Base-by-base conservation (phyloP, 78 protist species). In the Protostelium mycophagum region DNA sequence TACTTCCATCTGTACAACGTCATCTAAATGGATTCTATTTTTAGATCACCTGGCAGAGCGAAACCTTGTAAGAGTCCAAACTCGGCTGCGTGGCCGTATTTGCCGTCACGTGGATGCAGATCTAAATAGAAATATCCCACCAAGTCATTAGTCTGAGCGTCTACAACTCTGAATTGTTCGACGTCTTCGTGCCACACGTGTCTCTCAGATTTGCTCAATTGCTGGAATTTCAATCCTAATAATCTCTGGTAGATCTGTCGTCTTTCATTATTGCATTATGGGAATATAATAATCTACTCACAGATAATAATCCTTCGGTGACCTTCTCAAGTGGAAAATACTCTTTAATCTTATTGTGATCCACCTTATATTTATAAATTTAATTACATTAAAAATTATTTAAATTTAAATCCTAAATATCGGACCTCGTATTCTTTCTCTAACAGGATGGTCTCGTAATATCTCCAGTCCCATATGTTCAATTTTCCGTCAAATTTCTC, bases 81-180 rank as follows among this genome's bases (percentile, higher is more conserved):
- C 39, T 63, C 37, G 9, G 86, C 85, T 31, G 91, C 91, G 85
- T 92, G 95, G 10, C 85, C 87, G 90, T 37, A 92, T 88, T 92
- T 89, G 25, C 97, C 97, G 0, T 94, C 96, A 34, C 97, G 34
- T 36, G 96, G 96, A 90, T 35, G 88, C 31, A 96, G 90, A 84
- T 96, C 97, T 0, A 96, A 34, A 63, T 95, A 95, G 38, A 95
- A 88, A n/a, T 84, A 35, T 25, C 97, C 97, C 1, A 85, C 28
- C 0, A 96, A 86, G 35, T 85, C 86, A 23, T 63, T 38, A 35
- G 10, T 31, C 1, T 34, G 39, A 0, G 35, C n/a, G 34, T 94
- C 95, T 25, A 0, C 35, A 34, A 39, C 38, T 29, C 29, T 0
- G 87, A 38, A 94, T 86, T 85, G 38, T 38, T 89, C 36, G 35